A percentile compares a stretch with the other conserved stretches of the same genome.
These are phyloP conservation scores for Aspergillus sp. DNA, from an alignment of 2,329 filamentous ascomycete species.

Conservation along the genomic window DNA sequence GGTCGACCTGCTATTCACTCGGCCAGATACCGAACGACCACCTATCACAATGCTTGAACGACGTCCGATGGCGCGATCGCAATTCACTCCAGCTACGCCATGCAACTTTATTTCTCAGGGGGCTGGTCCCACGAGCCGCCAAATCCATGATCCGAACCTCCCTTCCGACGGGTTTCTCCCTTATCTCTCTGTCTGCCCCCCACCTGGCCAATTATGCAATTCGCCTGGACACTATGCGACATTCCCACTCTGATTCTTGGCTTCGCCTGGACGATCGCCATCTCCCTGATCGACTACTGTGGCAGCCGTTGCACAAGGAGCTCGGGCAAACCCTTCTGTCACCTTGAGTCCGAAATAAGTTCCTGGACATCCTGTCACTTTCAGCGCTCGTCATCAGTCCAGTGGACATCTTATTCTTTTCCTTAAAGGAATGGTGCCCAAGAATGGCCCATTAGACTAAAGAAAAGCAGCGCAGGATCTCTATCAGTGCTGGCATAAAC, in stretches of 20 bases:
- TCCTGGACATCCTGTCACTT: background rate
- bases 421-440: background rate
- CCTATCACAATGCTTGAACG: slow-evolving; percentile 3
- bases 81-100: slow-evolving; percentile 1
- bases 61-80: background rate
- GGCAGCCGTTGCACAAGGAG: background rate
- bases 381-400: background rate
- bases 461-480: background rate
- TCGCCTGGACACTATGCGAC: background rate
- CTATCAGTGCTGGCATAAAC: background rate
- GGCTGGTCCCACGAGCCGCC: background rate
- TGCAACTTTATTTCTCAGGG: slow-evolving; percentile 2
- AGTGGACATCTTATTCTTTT: background rate
- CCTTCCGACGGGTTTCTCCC: background rate
- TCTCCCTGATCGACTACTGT: background rate
- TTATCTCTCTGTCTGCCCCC: background rate
- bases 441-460: background rate
- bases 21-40: background rate
- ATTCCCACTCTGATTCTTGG: background rate
- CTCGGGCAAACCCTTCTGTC: background rate
- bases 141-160: background rate
- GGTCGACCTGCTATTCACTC: slow-evolving; percentile 16
- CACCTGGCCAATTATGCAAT: background rate
- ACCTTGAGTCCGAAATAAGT: background rate
- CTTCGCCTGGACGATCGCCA: background rate